Evolutionary conservation across 768 basidiomycete genomes (phyloP), one percentile per base, ranked within the genome.

Genomic region (Pleurotus ostreatus): DNA sequence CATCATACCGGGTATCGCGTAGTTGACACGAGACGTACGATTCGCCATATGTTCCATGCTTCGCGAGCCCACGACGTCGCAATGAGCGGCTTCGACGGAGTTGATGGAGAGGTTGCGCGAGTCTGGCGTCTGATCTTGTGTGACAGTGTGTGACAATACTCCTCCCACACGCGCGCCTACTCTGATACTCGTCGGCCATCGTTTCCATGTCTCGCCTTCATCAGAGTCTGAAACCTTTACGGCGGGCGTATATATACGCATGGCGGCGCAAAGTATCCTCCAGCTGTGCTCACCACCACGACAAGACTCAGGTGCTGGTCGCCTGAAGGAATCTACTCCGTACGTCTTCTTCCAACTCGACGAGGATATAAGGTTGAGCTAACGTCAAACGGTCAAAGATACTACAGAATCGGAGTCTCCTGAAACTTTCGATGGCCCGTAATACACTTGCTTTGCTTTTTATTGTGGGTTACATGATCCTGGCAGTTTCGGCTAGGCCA

Each of bases 261-360:
- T 41, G 51, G 18, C 22, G n/a, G 4, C 13, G 15, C 16, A 40
- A 7, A 4, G 26, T n/a, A n/a, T 20, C 23, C 51, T 20, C 15
- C 51, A 53, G 51, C 51, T 39, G 51, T 53, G 51, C 51, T 53
- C 51, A 53, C 51, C 49, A 20, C 41, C 51, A 11, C 38, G 16
- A 16, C 39, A 22, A 53, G n/a, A n/a, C 51, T 25, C 39, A 53
- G 51, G 51, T 53, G 51, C 51, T 53, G 51, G 51, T 18, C 51
- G 38, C 51, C 51, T 49, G 48, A 49, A 15, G 30, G 18, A 18
- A 9, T 15, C 22, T 13, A 25, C 16, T 47, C n/a, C 46, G 43
- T 44, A 44, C n/a, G 43, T 44, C 6, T 11, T 44, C 43, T 25
- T 49, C 38, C 15, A 20, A 7, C 7, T 16, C 26, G 5, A 26